phyloP scores from a whole-genome alignment of 78 protist species.

The Dictyostelium capitatum region DNA sequence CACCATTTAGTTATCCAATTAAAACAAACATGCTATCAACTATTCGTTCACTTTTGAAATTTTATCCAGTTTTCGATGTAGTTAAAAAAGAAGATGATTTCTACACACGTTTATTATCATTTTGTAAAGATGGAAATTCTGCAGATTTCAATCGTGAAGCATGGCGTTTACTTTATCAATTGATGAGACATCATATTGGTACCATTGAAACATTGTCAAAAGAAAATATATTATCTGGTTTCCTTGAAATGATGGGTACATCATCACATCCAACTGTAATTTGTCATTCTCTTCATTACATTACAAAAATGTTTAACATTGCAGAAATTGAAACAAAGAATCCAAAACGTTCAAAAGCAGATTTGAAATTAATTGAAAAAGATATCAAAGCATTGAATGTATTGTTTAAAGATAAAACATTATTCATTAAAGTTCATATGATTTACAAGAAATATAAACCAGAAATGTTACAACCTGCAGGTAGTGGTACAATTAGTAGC shows the following conservation, averaged over 20 bases:
- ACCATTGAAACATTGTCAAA: slow-evolving; percentile 45
- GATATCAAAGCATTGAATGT: slow-evolving; percentile 51
- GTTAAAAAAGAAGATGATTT: slow-evolving; percentile 62
- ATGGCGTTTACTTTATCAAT: slow-evolving; percentile 53
- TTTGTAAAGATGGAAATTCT: slow-evolving; percentile 39
- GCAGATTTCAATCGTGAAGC: slow-evolving; percentile 44
- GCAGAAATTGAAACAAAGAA: not conserved
- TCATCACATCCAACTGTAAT: slow-evolving; percentile 45
- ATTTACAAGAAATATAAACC: slow-evolving; percentile 61
- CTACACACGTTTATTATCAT: slow-evolving; percentile 18
- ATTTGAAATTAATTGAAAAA: slow-evolving; percentile 54
- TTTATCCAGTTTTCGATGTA: slow-evolving; percentile 4
- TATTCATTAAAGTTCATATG: slow-evolving; percentile 81
- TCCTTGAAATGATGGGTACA: slow-evolving; percentile 62
- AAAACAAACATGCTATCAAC: slow-evolving; percentile 4
- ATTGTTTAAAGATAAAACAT: slow-evolving; percentile 44
- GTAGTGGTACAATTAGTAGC: not conserved
- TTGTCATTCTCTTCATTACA: slow-evolving; percentile 61
- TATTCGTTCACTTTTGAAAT: slow-evolving; percentile 31
- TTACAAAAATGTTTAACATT: slow-evolving; percentile 70
- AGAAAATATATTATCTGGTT: not conserved
- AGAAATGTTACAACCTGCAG: slow-evolving; percentile 4
- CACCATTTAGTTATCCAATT: not conserved
- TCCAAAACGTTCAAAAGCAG: slow-evolving; percentile 13
- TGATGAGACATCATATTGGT: slow-evolving; percentile 55